Conservation (phyloP, 257 asterid genomes). For the Solanum medicagineum region DNA sequence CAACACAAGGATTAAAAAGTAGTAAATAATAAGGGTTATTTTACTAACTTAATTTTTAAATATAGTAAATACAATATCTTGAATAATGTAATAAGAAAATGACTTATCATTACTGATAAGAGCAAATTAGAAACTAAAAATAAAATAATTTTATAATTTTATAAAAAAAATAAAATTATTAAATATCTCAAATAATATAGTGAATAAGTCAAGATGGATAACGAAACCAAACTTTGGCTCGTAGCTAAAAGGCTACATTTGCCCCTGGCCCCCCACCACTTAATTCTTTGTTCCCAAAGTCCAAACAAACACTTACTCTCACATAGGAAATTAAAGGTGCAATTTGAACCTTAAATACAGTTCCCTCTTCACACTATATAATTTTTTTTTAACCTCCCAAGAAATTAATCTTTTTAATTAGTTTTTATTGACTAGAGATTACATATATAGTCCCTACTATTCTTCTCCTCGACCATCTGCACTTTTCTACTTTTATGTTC, state of each 20-base stretch:
- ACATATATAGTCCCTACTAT: neutral
- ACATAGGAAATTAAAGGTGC: neutral
- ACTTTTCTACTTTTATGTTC: neutral
- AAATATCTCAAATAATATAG: too few relatives aligned
- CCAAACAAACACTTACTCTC: neutral
- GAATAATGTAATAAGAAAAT: too few relatives aligned
- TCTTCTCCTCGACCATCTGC: neutral
- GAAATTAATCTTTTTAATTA: neutral
- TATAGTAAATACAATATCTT: too few relatives aligned
- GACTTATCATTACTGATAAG: too few relatives aligned
- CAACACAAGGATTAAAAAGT: too few relatives aligned
- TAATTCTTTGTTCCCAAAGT: neutral
- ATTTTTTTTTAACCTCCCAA: slow-evolving; percentile 1
- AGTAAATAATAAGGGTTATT: too few relatives aligned
- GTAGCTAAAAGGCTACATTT: neutral
- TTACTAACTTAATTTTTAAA: too few relatives aligned
- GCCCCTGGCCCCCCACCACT: neutral
- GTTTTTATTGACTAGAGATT: neutral
- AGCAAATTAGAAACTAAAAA: too few relatives aligned
- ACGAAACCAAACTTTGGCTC: too few relatives aligned
- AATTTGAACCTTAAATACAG: slow-evolving; percentile 11
- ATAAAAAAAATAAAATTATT: too few relatives aligned
- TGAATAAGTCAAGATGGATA: too few relatives aligned
- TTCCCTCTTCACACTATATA: slow-evolving; percentile 1
- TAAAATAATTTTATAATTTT: too few relatives aligned